Evolutionary conservation across 805 yeast species (phyloP).

Genomic region (Saturnispora serradocipensis): DNA sequence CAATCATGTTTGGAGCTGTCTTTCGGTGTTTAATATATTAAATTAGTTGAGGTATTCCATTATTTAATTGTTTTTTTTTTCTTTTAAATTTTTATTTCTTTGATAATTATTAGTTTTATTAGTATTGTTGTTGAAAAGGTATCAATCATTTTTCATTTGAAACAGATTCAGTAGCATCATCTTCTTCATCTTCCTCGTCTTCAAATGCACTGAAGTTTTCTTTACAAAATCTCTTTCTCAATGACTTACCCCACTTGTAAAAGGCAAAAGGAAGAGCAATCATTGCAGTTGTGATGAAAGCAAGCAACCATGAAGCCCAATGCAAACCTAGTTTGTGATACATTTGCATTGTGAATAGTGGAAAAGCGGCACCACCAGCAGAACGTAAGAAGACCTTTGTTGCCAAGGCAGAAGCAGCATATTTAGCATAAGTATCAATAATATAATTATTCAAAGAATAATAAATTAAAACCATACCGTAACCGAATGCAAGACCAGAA

Average conservation of each 20-base stretch:
- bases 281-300: slow-evolving; percentile 73
- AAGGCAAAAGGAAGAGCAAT: slow-evolving; percentile 62
- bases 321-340: slow-evolving; percentile 62
- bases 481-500: slow-evolving; percentile 50
- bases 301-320: slow-evolving; percentile 77
- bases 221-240: slow-evolving; percentile 59
- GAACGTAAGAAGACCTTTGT: slow-evolving; percentile 73
- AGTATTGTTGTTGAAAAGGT: neutral
- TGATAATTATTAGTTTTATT: neutral
- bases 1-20: neutral
- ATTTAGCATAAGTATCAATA: slow-evolving; percentile 80
- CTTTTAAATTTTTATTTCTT: neutral
- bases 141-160: neutral
- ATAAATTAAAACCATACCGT: slow-evolving; percentile 52
- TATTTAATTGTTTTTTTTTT: too few species aligned
- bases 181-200: slow-evolving; percentile 13
- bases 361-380: slow-evolving; percentile 84
- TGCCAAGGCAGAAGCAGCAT: slow-evolving; percentile 73
- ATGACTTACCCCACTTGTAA: slow-evolving; percentile 52
- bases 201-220: slow-evolving; percentile 43
- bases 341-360: slow-evolving; percentile 75
- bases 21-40: neutral
- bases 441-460: slow-evolving; percentile 67
- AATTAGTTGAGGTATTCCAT: neutral
- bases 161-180: neutral